Conservation (phyloP, 345 rosid species). For the Ricinus communis region DNA sequence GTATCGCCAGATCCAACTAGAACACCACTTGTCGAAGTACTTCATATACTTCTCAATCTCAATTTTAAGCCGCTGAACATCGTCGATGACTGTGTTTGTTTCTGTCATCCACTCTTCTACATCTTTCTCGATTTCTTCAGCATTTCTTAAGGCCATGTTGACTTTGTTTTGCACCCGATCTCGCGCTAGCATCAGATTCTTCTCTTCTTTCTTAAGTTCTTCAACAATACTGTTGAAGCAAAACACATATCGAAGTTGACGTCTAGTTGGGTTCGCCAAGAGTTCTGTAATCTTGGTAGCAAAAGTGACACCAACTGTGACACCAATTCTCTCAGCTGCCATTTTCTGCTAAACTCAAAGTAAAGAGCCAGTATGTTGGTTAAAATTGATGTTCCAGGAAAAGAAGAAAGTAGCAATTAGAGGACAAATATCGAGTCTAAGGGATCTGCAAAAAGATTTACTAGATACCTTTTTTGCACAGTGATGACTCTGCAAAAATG, state of each 20-base stretch:
- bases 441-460: no score
- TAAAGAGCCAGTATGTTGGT: no score
- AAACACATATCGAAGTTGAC: background rate
- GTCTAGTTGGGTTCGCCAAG: background rate
- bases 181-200: background rate
- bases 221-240: slow-evolving; percentile 7
- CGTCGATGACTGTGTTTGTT: background rate
- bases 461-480: no score
- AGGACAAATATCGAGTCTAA: no score
- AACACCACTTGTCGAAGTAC: background rate
- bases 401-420: no score
- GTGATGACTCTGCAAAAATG: no score
- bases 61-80: background rate
- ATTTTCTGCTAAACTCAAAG: no score
- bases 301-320: background rate
- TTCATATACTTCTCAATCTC: background rate
- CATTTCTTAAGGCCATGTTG: background rate
- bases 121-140: background rate
- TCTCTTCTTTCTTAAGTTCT: background rate
- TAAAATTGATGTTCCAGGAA: no score
- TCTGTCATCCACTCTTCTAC: background rate
- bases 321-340: no score
- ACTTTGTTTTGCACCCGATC: background rate
- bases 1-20: background rate
- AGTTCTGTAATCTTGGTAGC: background rate